Evolutionary conservation across 108 stramenopile species (phyloP).

Genomic region (Fistulifera pelliculosa): DNA sequence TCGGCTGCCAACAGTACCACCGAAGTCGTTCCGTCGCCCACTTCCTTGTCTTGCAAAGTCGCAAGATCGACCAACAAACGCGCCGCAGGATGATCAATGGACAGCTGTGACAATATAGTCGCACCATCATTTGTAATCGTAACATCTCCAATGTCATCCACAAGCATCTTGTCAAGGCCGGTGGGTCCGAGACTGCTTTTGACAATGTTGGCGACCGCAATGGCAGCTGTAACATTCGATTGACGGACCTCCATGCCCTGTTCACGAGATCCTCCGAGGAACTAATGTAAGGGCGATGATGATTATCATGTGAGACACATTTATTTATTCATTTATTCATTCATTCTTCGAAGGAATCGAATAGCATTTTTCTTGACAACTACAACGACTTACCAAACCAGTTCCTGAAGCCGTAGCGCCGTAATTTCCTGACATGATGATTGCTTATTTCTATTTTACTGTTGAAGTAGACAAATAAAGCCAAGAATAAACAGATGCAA

Average conservation of each 20-base stretch:
- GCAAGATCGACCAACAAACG: slow-evolving; percentile 97
- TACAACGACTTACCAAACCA: too few relatives aligned
- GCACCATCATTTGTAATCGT: slow-evolving; percentile 99
- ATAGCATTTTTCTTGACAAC: too few relatives aligned
- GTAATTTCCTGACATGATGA: too few relatives aligned
- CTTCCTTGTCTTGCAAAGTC: slow-evolving; percentile 97
- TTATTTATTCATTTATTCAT: too few relatives aligned
- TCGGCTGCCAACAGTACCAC: slow-evolving; percentile 98
- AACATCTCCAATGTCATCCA: slow-evolving; percentile 97
- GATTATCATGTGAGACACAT: too few relatives aligned
- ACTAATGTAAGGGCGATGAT: slow-evolving; percentile 40
- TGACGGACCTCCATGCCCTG: slow-evolving; percentile 90
- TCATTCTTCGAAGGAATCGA: too few relatives aligned
- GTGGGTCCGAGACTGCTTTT: slow-evolving; percentile 97
- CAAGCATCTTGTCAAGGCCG: slow-evolving; percentile 99
- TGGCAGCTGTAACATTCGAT: slow-evolving; percentile 93
- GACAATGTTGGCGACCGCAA: slow-evolving; percentile 99
- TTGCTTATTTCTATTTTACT: too few relatives aligned
- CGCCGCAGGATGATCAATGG: slow-evolving; percentile 99
- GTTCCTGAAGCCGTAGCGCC: too few relatives aligned
- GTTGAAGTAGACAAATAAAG: too few relatives aligned
- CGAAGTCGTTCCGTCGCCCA: slow-evolving; percentile 98
- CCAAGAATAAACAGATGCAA: too few relatives aligned
- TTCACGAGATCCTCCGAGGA: slow-evolving; percentile 79
- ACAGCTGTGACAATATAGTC: slow-evolving; percentile 94